Evolutionary conservation across 2,329 filamentous ascomycete genomes (phyloP), one percentile per base, ranked within the genome.

Genomic region (Ceratocystis cubensis): DNA sequence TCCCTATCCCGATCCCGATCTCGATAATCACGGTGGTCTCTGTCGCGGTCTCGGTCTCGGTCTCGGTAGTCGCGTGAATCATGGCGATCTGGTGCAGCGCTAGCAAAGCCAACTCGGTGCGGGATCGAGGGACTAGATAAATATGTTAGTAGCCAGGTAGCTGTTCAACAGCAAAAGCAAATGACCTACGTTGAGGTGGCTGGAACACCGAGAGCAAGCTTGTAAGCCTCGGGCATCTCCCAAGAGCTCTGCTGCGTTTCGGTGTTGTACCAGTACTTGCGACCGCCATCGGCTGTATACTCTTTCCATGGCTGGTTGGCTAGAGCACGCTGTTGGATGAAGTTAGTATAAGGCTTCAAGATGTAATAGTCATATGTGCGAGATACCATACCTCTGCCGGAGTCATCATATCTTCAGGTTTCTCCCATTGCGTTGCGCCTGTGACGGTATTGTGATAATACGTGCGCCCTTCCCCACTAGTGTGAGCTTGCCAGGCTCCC

Each of bases 191-290:
- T 45, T 30, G 61, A 45, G 25, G 62, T 8, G 22, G 65, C 61
- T 15, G 25, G 37, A n/a, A 84, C 82, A 64, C 86, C 86, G 67
- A 92, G 79, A 68, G 89, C 88, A 71, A 82, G 82, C 73, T 89
- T 91, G 77, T 92, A 92, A 69, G 79, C 84, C 66, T 91, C 88
- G 66, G 94, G 94, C 82, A 96, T 92, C 73, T 92, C 88, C 94
- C 94, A 99, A 41, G 89, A 91, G 75, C 91, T 97, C 78, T 91
- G 84, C 76, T 93, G 92, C 57, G 89, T 92, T 76, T 95, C 88
- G 44, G 87, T 89, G 75, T 99, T 94, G 76, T 92, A 93, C 89
- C 91, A 99, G 77, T 99, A 99, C 74, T 93, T 90, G 72, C 87
- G 86, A 61, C 93, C 94, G 70, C 90, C 89, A 69, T 91, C 86